A percentile compares a stretch with the other conserved stretches of the same genome.
Conservation (phyloP, 352 stramenopile genomes). For the Pythium angustatum region DNA sequence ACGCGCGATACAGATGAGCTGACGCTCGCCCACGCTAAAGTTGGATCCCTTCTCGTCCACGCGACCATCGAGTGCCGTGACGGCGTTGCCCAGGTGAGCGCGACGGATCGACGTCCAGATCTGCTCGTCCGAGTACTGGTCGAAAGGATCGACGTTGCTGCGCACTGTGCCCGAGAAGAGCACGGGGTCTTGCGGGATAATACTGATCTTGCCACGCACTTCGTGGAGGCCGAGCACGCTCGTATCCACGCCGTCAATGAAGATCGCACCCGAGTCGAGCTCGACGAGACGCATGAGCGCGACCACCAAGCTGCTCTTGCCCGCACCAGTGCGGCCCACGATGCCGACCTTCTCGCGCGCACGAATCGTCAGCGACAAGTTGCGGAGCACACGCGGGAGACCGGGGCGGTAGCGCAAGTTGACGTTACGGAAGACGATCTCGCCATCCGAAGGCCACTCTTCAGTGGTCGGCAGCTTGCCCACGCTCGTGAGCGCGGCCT, state of each 20-base stretch:
- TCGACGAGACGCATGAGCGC: conserved; percentile 41
- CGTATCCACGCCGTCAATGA: conserved; percentile 86
- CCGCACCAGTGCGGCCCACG: conserved; percentile 30
- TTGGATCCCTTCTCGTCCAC: conserved; percentile 92
- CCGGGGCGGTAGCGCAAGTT: conserved; percentile 41
- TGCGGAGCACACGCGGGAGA: conserved; percentile 39
- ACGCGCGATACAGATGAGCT: conserved; percentile 94
- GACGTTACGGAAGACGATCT: conserved; percentile 36
- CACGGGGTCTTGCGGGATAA: conserved; percentile 88
- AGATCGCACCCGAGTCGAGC: conserved; percentile 49
- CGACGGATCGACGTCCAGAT: conserved; percentile 41
- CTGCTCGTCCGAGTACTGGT: conserved; percentile 59
- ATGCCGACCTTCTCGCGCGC: conserved; percentile 36
- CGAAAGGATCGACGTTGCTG: conserved; percentile 90
- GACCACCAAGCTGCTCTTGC: conserved; percentile 46
- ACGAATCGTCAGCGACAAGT: conserved; percentile 33
- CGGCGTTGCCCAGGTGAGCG: conserved; percentile 34
- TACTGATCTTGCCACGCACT: conserved; percentile 24
- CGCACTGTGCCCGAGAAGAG: conserved; percentile 89
- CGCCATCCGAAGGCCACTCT: conserved; percentile 35
- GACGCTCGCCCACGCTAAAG: conserved; percentile 93
- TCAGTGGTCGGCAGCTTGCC: conserved; percentile 10
- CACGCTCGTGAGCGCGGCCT: conserved; percentile 44
- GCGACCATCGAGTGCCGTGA: conserved; percentile 69
- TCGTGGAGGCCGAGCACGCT: conserved; percentile 33